A percentile compares a stretch with the other conserved stretches of the same genome.
Evolutionary conservation across 257 asterid species (phyloP).

Genomic region (Capsicum chinense): DNA sequence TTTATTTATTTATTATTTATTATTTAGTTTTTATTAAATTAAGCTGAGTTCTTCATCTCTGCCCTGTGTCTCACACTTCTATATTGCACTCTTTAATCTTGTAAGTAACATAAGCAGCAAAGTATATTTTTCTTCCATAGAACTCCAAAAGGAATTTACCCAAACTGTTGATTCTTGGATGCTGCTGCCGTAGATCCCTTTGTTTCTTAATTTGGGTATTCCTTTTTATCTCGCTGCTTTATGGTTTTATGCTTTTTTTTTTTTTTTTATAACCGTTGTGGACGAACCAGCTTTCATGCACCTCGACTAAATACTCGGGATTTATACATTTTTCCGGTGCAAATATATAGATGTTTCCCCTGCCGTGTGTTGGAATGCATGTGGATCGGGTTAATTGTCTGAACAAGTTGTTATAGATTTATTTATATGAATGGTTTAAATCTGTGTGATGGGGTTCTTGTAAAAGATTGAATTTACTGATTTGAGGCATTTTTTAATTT

Average conservation of each 20-base stretch:
- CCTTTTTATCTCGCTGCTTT: neutral
- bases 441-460: neutral
- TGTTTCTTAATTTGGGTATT: conserved; percentile 21
- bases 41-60: conserved; percentile 20
- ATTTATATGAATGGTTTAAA: neutral
- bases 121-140: neutral
- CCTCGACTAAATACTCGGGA: too few species aligned
- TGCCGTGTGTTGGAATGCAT: conserved; percentile 2
- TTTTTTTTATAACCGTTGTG: neutral
- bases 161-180: conserved; percentile 28
- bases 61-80: conserved; percentile 19
- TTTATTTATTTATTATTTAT: neutral
- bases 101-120: conserved; percentile 2
- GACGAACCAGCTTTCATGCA: too few species aligned
- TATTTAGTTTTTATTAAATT: conserved; percentile 9
- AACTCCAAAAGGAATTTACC: neutral
- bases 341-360: neutral
- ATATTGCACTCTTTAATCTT: conserved; percentile 25
- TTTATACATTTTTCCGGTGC: neutral
- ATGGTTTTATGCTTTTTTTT: neutral
- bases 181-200: conserved; percentile 25
- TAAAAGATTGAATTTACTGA: neutral
- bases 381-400: conserved; percentile 10
- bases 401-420: neutral
- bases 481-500: neutral